Conservation (phyloP, 2,329 filamentous ascomycete species). For the Fusarium concolor region DNA sequence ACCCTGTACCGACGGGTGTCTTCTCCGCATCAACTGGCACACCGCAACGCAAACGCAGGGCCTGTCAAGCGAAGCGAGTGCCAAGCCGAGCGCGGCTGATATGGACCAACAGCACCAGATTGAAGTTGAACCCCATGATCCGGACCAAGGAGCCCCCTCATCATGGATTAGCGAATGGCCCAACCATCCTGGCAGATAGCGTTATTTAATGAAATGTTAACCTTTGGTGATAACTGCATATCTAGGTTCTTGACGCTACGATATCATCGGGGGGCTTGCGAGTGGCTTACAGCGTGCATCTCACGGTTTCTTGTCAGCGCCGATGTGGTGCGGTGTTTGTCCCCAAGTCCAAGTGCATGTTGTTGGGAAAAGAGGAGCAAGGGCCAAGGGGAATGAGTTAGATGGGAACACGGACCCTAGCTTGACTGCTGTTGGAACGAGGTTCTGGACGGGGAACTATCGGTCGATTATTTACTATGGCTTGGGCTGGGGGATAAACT, state of each 20-base stretch:
- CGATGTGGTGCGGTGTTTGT: conserved; percentile 1
- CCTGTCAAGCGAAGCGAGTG: conserved; percentile 19
- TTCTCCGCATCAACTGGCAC: conserved; percentile 23
- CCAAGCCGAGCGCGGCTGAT: conserved; percentile 34
- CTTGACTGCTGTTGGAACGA: conserved; percentile 10
- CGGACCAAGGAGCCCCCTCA: conserved; percentile 6
- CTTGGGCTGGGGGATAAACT: conserved; percentile 7
- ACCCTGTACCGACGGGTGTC: conserved; percentile 9
- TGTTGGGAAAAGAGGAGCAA: conserved; percentile 8
- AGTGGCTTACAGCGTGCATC: conserved; percentile 24
- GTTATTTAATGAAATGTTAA: background rate
- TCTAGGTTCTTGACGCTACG: conserved; percentile 4
- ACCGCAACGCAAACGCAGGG: conserved; percentile 31
- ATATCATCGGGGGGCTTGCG: conserved; percentile 20
- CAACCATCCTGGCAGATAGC: conserved; percentile 10
- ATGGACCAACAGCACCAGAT: conserved; percentile 18
- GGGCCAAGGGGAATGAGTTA: conserved; percentile 10
- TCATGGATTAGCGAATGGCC: conserved; percentile 4
- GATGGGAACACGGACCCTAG: conserved; percentile 27
- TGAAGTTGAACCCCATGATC: conserved; percentile 20
- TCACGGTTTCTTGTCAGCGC: background rate
- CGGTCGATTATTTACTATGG: conserved; percentile 21
- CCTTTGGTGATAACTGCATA: background rate
- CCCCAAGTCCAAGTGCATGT: conserved; percentile 12
- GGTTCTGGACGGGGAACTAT: conserved; percentile 29